Conservation (phyloP, 2,329 filamentous ascomycete genomes). For the Ilyonectria sp. region DNA sequence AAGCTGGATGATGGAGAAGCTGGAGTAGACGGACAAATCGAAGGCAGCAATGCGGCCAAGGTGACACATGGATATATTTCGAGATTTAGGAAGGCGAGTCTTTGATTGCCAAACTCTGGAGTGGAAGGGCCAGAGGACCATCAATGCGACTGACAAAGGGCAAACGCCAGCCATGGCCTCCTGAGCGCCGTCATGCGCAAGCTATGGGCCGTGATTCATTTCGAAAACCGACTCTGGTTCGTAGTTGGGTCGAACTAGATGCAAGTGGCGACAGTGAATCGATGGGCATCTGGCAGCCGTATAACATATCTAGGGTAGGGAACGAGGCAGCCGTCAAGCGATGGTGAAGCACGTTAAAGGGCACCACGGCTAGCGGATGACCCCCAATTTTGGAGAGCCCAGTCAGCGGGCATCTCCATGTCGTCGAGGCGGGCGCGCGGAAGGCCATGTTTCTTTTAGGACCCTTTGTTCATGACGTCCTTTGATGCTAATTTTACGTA, state of each 20-base stretch:
- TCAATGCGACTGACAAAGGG: neutral
- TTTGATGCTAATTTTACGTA: too few species aligned
- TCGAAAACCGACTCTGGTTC: neutral
- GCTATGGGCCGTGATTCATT: neutral
- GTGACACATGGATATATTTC: neutral
- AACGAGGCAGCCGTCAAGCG: too few species aligned
- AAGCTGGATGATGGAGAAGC: neutral
- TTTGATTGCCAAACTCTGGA: neutral
- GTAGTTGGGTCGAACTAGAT: neutral
- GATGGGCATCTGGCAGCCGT: neutral
- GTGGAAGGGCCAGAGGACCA: constrained; percentile 5
- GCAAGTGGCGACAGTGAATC: neutral
- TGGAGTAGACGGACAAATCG: neutral
- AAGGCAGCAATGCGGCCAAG: neutral
- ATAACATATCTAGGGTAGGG: too few species aligned
- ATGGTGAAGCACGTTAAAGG: too few species aligned
- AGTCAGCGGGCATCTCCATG: too few species aligned
- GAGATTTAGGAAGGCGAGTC: neutral
- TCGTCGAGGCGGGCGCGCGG: too few species aligned
- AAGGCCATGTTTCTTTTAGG: too few species aligned
- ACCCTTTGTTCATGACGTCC: too few species aligned
- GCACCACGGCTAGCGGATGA: too few species aligned
- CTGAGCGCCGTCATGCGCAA: neutral
- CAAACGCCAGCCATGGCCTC: neutral
- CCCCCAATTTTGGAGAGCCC: too few species aligned